Percentiles rank a stretch among this genome's conserved stretches.
These are phyloP conservation scores for Papiliotrema terrestris DNA, from an alignment of 1,284 basidiomycete genomes.

Conservation along the genomic window DNA sequence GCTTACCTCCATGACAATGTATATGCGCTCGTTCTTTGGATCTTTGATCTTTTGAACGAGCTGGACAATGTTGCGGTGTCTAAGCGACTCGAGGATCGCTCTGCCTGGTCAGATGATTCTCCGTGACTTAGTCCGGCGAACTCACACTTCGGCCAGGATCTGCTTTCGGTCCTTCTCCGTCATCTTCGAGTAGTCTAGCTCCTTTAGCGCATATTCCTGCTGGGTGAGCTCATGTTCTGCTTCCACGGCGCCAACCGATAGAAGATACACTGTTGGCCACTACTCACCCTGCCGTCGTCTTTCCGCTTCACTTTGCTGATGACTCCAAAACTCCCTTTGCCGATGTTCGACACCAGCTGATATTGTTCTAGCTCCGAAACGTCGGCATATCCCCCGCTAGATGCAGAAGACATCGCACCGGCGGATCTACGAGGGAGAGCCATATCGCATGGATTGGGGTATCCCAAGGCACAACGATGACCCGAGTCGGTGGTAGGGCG, in stretches of 20 bases:
- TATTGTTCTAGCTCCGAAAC: conserved; percentile 64
- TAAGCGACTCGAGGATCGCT: conserved; percentile 90
- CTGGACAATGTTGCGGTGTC: conserved; percentile 87
- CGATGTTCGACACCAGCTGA: conserved; percentile 84
- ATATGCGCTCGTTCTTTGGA: conserved; percentile 81
- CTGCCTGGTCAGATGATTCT: conserved; percentile 53
- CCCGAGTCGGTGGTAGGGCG: neutral
- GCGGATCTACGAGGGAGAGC: conserved; percentile 21
- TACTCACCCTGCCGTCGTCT: conserved; percentile 75
- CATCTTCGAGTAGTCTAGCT: conserved; percentile 94
- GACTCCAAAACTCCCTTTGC: conserved; percentile 95
- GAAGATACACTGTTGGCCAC: too few relatives aligned
- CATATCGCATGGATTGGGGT: conserved; percentile 7
- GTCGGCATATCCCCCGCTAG: conserved; percentile 28
- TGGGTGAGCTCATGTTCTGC: neutral
- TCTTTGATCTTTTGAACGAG: conserved; percentile 65
- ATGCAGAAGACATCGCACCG: neutral
- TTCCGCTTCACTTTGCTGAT: conserved; percentile 88
- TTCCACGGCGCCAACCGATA: too few relatives aligned
- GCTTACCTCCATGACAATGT: conserved; percentile 83
- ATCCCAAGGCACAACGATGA: neutral
- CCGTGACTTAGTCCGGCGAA: conserved; percentile 27
- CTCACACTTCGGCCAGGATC: conserved; percentile 96
- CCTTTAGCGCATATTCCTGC: conserved; percentile 80
- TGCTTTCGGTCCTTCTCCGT: conserved; percentile 87